Evolutionary conservation across 225 moss, liverwort and hornwort species (phyloP), one percentile per base, ranked within the genome.

Genomic region (Bryoerythrophyllum caledonicum): DNA sequence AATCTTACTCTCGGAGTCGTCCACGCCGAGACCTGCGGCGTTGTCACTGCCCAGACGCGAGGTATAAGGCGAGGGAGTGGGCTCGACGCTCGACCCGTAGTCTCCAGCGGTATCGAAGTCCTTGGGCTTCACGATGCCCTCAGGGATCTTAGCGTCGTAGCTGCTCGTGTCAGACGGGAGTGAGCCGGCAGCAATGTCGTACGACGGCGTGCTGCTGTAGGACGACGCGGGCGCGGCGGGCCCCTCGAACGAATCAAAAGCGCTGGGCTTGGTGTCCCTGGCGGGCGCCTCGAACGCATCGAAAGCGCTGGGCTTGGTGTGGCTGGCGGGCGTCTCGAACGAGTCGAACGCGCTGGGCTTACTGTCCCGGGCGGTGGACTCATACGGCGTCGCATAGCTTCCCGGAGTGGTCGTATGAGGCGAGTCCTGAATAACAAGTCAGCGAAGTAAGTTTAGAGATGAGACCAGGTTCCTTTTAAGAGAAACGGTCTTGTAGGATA

Each of bases 101-200:
- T 51, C 72, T 2, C 51, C 67, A 7, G 2, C 44, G 11, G 67
- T 74, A 30, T 76, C 75, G 24, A 79, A 79, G 25, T 12, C 75
- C 16, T 7, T 56, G 3, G 83, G 79, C 79, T 83, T 83, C 72
- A 76, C 4, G 7, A 79, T 72, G 5, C 79, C 72, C 38, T 75
- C 83, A 2, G 79, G 75, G 15, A 83, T 62, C 60, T 52, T 53
- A n/a, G 65, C 12, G 5, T 79, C 72, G 12, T 74, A 66, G 25
- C 23, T 60, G 51, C 64, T 60, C 13, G 60, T 41, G 10, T 35
- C 76, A 3, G 38, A 15, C 12, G 70, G 40, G 0, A 61, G 51
- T 8, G 21, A 30, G 0, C 79, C 79, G 0, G 76, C 71, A 10
- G 75, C 60, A 23, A 67, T 21, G 11, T 76, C 76, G 46, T 77